These are phyloP conservation scores for Hypoxylon sp. DNA, from an alignment of 2,329 filamentous ascomycete genomes.

Conservation along the genomic window DNA sequence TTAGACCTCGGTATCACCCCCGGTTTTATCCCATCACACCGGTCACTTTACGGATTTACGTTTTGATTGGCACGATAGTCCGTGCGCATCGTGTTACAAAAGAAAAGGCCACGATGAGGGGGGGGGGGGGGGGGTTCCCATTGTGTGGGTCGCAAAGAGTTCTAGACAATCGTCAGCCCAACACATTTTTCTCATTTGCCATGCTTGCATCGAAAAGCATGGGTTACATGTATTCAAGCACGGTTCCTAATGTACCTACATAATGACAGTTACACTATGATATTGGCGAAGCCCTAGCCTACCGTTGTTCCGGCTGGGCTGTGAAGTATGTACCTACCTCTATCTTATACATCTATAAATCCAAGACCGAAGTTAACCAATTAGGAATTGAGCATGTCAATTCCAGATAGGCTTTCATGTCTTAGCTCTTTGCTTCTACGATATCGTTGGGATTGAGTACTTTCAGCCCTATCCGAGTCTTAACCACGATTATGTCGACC, in stretches of 20 bases:
- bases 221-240: constrained; percentile 27
- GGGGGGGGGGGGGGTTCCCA: constrained; percentile 22
- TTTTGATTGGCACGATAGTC: constrained; percentile 49
- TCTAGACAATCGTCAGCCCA: constrained; percentile 42
- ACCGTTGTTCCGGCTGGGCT: not conserved
- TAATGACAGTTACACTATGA: constrained; percentile 21
- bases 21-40: constrained; percentile 45
- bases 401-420: not conserved
- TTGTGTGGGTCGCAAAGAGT: constrained; percentile 40
- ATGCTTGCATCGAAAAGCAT: constrained; percentile 25
- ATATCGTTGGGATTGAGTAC: not conserved
- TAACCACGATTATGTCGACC: constrained; percentile 13
- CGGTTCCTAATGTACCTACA: constrained; percentile 27
- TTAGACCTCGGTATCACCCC: constrained; percentile 36
- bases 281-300: not conserved
- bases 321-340: not conserved
- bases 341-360: not conserved
- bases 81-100: constrained; percentile 40
- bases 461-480: constrained; percentile 6
- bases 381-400: not conserved
- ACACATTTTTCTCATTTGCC: constrained; percentile 27
- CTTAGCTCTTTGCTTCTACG: not conserved
- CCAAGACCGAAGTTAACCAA: not conserved
- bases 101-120: constrained; percentile 24
- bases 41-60: constrained; percentile 43